Percentiles rank a stretch among this genome's conserved stretches.
These are phyloP conservation scores for Arthrobotrys entomopaga DNA, from an alignment of 2,329 filamentous ascomycete species.

Conservation along the genomic window DNA sequence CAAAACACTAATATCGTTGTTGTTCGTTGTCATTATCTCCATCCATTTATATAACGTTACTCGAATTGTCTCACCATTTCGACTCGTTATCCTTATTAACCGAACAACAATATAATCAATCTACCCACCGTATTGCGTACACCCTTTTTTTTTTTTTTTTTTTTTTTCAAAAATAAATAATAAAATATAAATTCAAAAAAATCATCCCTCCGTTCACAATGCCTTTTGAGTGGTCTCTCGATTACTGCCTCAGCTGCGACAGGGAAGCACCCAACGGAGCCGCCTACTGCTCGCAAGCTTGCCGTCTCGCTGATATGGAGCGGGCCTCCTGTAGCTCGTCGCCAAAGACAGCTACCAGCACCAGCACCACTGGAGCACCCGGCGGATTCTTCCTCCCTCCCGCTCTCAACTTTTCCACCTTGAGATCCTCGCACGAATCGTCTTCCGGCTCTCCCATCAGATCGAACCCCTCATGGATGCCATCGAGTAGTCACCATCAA, in stretches of 20 bases:
- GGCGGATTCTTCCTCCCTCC: slow-evolving; percentile 74
- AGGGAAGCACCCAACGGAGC: slow-evolving; percentile 54
- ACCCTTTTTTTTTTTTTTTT: too few species aligned
- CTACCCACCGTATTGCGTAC: too few species aligned
- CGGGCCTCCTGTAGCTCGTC: slow-evolving; percentile 68
- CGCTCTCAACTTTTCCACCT: slow-evolving; percentile 74
- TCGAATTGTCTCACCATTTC: not conserved
- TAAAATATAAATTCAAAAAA: not conserved
- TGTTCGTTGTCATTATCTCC: too few species aligned
- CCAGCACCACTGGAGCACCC: slow-evolving; percentile 61
- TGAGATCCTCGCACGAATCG: slow-evolving; percentile 56
- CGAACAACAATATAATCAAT: slow-evolving; percentile 21
- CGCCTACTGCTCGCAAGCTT: slow-evolving; percentile 69
- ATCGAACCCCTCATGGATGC: slow-evolving; percentile 60
- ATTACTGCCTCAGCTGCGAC: slow-evolving; percentile 95
- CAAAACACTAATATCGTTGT: too few species aligned
- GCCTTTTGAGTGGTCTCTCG: slow-evolving; percentile 74
- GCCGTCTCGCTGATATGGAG: slow-evolving; percentile 87
- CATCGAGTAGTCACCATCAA: slow-evolving; percentile 36
- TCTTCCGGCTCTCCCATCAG: slow-evolving; percentile 66
- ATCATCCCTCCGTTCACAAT: slow-evolving; percentile 24
- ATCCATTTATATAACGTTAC: slow-evolving; percentile 9
- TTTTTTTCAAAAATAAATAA: too few species aligned
- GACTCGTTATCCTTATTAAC: slow-evolving; percentile 1
- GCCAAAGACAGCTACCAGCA: slow-evolving; percentile 68